phyloP scores from a whole-genome alignment of 2,329 filamentous ascomycete genomes.

The Atkinsonella texensis region DNA sequence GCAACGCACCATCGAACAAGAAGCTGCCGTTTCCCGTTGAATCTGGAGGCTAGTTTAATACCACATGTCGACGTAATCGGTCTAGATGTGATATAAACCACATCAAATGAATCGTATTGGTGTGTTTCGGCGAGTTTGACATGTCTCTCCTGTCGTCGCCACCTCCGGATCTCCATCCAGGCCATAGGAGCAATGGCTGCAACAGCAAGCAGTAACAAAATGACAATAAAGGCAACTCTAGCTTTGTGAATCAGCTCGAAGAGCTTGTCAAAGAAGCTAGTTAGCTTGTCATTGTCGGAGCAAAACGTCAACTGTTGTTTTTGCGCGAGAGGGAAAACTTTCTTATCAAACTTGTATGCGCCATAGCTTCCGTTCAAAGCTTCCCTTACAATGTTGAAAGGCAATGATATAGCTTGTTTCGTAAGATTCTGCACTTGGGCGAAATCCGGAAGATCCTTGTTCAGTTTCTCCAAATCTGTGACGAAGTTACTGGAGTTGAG shows the following conservation, averaged over 20 bases:
- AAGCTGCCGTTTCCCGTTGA: conserved; percentile 55
- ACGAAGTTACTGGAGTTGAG: conserved; percentile 57
- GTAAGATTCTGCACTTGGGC: conserved; percentile 74
- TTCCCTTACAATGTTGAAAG: conserved; percentile 69
- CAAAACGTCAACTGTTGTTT: conserved; percentile 82
- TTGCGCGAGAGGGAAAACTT: conserved; percentile 67
- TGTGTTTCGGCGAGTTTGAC: conserved; percentile 53
- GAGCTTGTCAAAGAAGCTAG: conserved; percentile 69
- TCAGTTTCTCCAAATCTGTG: conserved; percentile 57
- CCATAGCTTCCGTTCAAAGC: conserved; percentile 60
- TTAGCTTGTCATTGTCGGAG: conserved; percentile 70
- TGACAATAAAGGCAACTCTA: conserved; percentile 63
- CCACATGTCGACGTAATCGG: conserved; percentile 64
- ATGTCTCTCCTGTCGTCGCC: conserved; percentile 58
- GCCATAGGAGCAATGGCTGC: conserved; percentile 68
- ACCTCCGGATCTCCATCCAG: conserved; percentile 67
- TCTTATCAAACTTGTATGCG: conserved; percentile 65
- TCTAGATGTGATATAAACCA: conserved; percentile 75
- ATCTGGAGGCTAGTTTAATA: conserved; percentile 53
- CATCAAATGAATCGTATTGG: conserved; percentile 70
- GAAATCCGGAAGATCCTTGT: conserved; percentile 72
- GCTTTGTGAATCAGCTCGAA: conserved; percentile 54
- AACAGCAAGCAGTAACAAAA: conserved; percentile 59
- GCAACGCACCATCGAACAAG: conserved; percentile 73
- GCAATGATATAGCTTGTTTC: conserved; percentile 57